Conservation (phyloP, 163 green algal genomes). For the Scenedesmus sp. region DNA sequence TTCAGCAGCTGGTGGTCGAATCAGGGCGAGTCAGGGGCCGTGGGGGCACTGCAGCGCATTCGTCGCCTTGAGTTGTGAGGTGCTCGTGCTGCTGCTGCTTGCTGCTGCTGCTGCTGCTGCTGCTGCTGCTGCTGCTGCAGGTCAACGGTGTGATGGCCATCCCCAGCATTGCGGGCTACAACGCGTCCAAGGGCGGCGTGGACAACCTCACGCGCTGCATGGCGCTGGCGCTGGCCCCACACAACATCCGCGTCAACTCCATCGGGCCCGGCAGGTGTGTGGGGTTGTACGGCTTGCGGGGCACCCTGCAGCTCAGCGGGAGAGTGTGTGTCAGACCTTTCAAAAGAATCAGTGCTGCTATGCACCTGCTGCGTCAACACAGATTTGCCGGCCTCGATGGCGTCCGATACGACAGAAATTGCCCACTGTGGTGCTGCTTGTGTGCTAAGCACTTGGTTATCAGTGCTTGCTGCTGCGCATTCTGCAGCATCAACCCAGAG, state of each 20-base stretch:
- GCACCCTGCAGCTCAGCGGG: neutral
- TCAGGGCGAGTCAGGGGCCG: no score
- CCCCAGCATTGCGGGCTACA: conserved; percentile 88
- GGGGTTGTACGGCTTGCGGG: neutral
- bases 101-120: conserved; percentile 81
- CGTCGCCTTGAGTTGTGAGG: no score
- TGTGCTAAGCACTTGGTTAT: no score
- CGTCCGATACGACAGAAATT: no score
- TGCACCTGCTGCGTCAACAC: neutral
- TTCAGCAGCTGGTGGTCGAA: no score
- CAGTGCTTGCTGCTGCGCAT: neutral
- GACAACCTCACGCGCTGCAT: conserved; percentile 92
- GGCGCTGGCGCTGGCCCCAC: conserved; percentile 82
- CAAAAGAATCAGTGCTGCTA: neutral
- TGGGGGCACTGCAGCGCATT: no score
- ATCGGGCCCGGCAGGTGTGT: conserved; percentile 76
- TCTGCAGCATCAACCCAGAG: conserved; percentile 83
- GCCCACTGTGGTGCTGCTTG: neutral
- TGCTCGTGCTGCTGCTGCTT: no score
- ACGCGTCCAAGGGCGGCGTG: conserved; percentile 91
- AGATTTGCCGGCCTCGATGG: no score
- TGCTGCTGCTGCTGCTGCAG: conserved; percentile 84
- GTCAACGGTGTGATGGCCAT: conserved; percentile 94
- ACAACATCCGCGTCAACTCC: conserved; percentile 91
- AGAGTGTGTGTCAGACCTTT: no score